Evolutionary conservation across 176 grass and related monocot species (phyloP).

Genomic region (Calamus simplicifolius): DNA sequence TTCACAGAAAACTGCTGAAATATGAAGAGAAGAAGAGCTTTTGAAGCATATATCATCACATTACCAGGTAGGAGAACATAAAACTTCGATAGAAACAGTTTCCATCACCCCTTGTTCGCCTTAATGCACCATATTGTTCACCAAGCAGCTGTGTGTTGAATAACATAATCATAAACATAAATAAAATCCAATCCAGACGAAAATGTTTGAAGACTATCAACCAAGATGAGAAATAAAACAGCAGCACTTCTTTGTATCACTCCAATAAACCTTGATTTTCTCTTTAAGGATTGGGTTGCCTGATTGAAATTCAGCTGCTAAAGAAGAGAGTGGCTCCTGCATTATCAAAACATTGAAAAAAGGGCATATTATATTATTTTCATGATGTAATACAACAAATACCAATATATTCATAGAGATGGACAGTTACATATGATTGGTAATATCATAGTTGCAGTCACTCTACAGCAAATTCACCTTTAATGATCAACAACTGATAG

Average conservation of each 20-base stretch:
- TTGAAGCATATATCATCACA: neutral
- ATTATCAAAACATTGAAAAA: slow-evolving; percentile 9
- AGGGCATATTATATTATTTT: too few species aligned
- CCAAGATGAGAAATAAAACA: neutral
- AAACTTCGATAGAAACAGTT: slow-evolving; percentile 99
- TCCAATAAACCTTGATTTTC: slow-evolving; percentile 76
- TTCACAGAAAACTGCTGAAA: too few species aligned
- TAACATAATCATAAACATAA: slow-evolving; percentile 27
- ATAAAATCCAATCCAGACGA: neutral
- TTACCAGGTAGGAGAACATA: slow-evolving; percentile 99
- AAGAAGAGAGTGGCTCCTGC: slow-evolving; percentile 88
- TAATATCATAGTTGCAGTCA: too few species aligned
- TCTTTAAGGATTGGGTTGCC: slow-evolving; percentile 83
- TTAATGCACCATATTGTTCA: slow-evolving; percentile 90
- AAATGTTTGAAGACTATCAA: neutral
- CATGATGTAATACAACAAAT: too few species aligned
- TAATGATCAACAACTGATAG: too few species aligned
- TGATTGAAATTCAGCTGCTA: slow-evolving; percentile 74
- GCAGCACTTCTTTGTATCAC: neutral
- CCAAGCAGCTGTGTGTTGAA: slow-evolving; percentile 64
- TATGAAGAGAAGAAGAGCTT: too few species aligned
- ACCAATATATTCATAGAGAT: too few species aligned
- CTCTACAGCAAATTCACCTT: too few species aligned
- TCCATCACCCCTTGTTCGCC: slow-evolving; percentile 88
- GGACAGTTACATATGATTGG: too few species aligned